Percentiles rank a stretch among this genome's conserved stretches.
These are phyloP conservation scores for Leptodontidium sp. DNA, from an alignment of 2,329 filamentous ascomycete genomes.

Conservation along the genomic window DNA sequence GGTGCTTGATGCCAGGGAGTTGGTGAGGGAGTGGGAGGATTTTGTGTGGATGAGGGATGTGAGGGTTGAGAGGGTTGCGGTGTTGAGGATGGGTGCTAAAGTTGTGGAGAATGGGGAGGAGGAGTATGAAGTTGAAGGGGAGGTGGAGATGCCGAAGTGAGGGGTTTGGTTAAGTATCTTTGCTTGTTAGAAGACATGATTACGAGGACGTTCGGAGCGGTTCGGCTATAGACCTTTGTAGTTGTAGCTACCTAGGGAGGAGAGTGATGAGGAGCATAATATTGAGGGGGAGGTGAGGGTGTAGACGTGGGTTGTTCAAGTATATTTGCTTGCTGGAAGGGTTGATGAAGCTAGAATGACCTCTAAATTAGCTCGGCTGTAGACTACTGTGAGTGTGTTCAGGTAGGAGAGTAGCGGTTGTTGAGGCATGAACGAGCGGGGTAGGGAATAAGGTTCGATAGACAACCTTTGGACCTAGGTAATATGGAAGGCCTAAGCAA, in stretches of 20 bases:
- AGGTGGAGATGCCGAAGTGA: slow-evolving; percentile 37
- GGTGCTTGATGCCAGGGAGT: slow-evolving; percentile 61
- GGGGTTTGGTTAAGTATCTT: background rate
- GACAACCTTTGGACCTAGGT: background rate
- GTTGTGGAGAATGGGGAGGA: slow-evolving; percentile 46
- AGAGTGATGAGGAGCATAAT: background rate
- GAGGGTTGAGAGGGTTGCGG: slow-evolving; percentile 72
- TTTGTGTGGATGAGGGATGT: slow-evolving; percentile 76
- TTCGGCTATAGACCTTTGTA: background rate
- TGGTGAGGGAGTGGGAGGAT: slow-evolving; percentile 68
- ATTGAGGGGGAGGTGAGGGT: background rate
- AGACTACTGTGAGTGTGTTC: background rate
- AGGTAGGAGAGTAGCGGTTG: background rate
- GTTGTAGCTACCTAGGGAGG: no score
- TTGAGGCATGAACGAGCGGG: background rate
- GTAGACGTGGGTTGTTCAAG: background rate
- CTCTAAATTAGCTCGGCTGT: background rate
- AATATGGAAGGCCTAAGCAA: background rate
- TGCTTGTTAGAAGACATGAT: background rate
- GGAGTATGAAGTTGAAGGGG: slow-evolving; percentile 43
- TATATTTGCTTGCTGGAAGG: background rate
- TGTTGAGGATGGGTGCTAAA: slow-evolving; percentile 90
- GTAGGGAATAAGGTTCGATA: slow-evolving; percentile 10
- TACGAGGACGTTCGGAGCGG: background rate
- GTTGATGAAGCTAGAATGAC: background rate